A percentile compares a stretch with the other conserved stretches of the same genome.
Evolutionary conservation across 140 eudicot genomes (phyloP).

Genomic region (Bidens hawaiensis): DNA sequence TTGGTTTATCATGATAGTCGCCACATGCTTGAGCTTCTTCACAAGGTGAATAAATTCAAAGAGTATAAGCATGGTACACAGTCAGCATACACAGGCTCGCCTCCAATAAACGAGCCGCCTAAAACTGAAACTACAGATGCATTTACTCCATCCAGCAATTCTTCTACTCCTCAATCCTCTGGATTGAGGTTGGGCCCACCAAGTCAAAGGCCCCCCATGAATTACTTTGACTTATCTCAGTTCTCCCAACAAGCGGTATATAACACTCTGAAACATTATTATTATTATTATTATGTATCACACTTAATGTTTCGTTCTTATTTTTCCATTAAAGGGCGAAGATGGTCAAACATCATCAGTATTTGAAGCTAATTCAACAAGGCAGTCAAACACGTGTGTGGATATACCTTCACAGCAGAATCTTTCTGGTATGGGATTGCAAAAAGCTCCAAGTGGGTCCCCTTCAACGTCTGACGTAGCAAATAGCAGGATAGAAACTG

Average conservation of each 20-base stretch:
- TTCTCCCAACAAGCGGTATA: slow-evolving; percentile 44
- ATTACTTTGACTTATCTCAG: slow-evolving; percentile 38
- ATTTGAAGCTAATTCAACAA: slow-evolving; percentile 24
- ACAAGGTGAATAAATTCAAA: slow-evolving; percentile 49
- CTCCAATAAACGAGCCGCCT: slow-evolving; percentile 31
- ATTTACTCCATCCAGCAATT: slow-evolving; percentile 22
- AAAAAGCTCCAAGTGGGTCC: slow-evolving; percentile 24
- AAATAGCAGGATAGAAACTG: slow-evolving; percentile 28
- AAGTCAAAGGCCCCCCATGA: slow-evolving; percentile 34
- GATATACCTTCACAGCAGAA: slow-evolving; percentile 36
- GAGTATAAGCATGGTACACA: slow-evolving; percentile 33
- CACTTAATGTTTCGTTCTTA: too few relatives aligned
- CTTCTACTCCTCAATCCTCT: slow-evolving; percentile 43
- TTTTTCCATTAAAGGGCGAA: slow-evolving; percentile 22
- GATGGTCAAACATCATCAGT: slow-evolving; percentile 25
- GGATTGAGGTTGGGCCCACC: slow-evolving; percentile 54
- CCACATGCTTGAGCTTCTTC: slow-evolving; percentile 58
- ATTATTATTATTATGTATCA: too few relatives aligned
- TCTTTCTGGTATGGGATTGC: slow-evolving; percentile 25
- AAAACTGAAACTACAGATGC: slow-evolving; percentile 36
- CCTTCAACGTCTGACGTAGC: slow-evolving; percentile 35
- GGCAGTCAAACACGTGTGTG: slow-evolving; percentile 32
- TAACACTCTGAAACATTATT: slow-evolving; percentile 5
- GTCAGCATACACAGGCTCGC: slow-evolving; percentile 33
- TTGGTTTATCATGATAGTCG: slow-evolving; percentile 41